Base-by-base conservation (phyloP, 1,139 yeast genomes). In the Entelexis paramagnoliae region DNA sequence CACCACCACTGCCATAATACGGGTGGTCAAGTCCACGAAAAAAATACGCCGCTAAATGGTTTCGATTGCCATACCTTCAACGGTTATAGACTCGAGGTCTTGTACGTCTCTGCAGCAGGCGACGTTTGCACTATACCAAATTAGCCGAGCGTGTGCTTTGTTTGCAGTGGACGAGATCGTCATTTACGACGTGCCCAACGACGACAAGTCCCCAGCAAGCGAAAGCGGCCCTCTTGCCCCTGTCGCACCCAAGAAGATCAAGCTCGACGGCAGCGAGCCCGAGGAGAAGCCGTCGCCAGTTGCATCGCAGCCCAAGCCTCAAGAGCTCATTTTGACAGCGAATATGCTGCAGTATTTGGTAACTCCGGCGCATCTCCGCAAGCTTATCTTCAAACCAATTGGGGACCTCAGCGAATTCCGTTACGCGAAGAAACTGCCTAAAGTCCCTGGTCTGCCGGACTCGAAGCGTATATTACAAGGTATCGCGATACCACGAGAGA, bases 361-460 rank as follows among this genome's bases (percentile, higher is more conserved):
- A 16, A 88, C 96, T 0, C 96, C 96, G 1, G 85, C 89, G 48
- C 86, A 88, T 63, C 72, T 88, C 39, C 76, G 82, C 24, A 79
- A 80, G 56, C 68, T 81, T 1, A 73, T 82, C 10, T 84, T 88
- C 67, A 56, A 55, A 20, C 50, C 52, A 19, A 42, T 51, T 19
- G 72, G 73, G 53, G 68, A 72, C 50, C 57, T 64, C 32, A 62
- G 66, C 22, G 75, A 80, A 59, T 80, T 85, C 66, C 76, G 75
- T 54, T 74, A 78, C 59, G 96, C 95, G 0, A 71, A 72, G 43
- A 78, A 76, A 58, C 72, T 83, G 56, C 96, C 96, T 39, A 80
- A 79, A 61, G 69, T 86, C 30, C 74, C 88, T 1, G 78, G 82
- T 0, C 68, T 87, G 82, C 71, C 70, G 52, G 77, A 77, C 17